Evolutionary conservation across 768 basidiomycete species (phyloP), one percentile per base, ranked within the genome.

Genomic region (Phylloporus sp.): DNA sequence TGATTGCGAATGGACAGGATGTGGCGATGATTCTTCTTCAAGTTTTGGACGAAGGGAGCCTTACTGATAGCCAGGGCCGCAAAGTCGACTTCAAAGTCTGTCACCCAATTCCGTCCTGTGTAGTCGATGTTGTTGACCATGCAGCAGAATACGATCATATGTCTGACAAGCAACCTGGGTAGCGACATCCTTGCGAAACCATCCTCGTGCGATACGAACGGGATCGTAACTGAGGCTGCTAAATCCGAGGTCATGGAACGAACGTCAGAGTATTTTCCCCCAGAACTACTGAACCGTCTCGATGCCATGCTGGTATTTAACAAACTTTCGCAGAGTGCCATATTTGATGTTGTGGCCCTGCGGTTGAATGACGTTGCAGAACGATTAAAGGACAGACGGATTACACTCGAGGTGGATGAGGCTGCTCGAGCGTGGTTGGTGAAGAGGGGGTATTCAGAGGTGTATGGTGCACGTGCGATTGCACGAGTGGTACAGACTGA

Each of bases 301-400:
- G 92, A 95, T 62, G 82, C 88, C 1, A 88, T 89, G 70, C 73
- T 88, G 15, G 85, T 95, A 9, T 95, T 97, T 76, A 95, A 95
- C 76, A 94, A 92, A 63, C 82, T 97, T 16, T 84, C 88, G 2
- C 78, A 76, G 23, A 65, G 71, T 22, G 85, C 87, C 4, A 88
- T 95, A 47, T 70, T 89, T n/a, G 73, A 86, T 43, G 86, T 97
- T 22, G 91, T 95, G 18, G 73, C 75, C 4, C 74, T 95, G 8
- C 82, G 92, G 9, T 75, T 95, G 16, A 71, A 75, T 12, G 93
- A 95, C 47, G 83, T 95, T 0, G 79, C 84, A 13, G 72, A 76
- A 1, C 73, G 93, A 32, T 71, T 95, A 32, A 76, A 74, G 53
- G 71, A 77, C 44, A 74, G 86, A 28, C 71, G 86, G 16, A 91